Evolutionary conservation across 352 stramenopile species (phyloP), one percentile per base, ranked within the genome.

Genomic region (Plasmopara muralis): DNA sequence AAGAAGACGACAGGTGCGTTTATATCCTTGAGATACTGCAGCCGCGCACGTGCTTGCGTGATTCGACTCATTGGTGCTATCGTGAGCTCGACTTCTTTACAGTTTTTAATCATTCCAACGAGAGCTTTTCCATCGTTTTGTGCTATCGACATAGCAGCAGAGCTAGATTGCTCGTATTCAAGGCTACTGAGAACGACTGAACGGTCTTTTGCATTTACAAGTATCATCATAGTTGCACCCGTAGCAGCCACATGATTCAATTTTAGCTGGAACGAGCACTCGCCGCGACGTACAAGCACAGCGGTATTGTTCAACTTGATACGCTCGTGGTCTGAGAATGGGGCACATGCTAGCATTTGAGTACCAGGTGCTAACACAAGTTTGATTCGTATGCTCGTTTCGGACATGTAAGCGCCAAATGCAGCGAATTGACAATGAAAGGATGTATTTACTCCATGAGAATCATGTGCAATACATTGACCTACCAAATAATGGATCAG

Each of bases 231-330:
- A 14, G n/a, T 3, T 5, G 49, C 55, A 20, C 53, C 50, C 9
- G 47, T 20, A 45, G 29, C 38, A 37, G 35, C 53, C 20, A 78
- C 66, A 53, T 64, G 25, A 6, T 0, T 16, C 29, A 74, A 15
- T 47, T 82, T 82, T 4, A 68, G 38, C 18, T 68, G 56, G 20
- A 82, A 82, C 2, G 68, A 63, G 25, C 72, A 82, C 0, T 51
- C 41, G 6, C 71, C 71, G 16, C 72, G 72, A 15, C 47, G 54
- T 29, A 74, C 63, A 18, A 78, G 18, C 6, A 78, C 57, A 13
- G 54, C 43, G 13, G 53, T 43, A 20, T 45, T 47, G 15, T 55
- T 9, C 30, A 64, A 50, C 1, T 9, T 50, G 9, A 41, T 40
- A 10, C 5, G 13, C 9, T 18, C 18, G 45, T 50, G 14, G 5